phyloP scores from a whole-genome alignment of 768 basidiomycete genomes.

The Agaricus subrufescens region DNA sequence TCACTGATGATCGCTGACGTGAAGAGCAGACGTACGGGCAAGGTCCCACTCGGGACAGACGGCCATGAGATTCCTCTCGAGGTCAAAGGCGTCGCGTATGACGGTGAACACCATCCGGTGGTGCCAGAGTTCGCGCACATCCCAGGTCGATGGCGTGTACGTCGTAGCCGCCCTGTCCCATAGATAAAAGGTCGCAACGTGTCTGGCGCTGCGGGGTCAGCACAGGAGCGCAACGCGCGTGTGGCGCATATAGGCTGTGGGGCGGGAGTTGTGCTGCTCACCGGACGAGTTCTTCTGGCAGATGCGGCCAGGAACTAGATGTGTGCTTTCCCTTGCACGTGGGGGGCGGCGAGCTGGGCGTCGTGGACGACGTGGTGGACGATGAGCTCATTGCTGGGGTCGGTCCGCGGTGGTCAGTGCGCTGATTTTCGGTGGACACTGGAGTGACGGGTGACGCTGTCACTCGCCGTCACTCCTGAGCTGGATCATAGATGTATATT shows the following conservation, averaged over 20 bases:
- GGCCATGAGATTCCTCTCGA: conserved; percentile 57
- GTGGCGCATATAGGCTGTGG: conserved; percentile 20
- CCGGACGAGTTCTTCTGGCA: conserved; percentile 60
- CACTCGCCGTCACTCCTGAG: conserved; percentile 22
- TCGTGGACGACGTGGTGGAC: conserved; percentile 19
- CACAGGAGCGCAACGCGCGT: conserved; percentile 28
- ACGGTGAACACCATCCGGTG: conserved; percentile 56
- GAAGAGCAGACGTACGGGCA: conserved; percentile 44
- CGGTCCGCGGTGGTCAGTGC: conserved; percentile 36
- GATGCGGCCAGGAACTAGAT: conserved; percentile 54
- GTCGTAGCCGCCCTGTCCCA: conserved; percentile 36
- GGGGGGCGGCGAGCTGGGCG: conserved; percentile 4
- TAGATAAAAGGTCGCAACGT: conserved; percentile 57
- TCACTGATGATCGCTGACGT: not conserved
- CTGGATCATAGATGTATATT: conserved; percentile 21
- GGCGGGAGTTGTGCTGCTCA: conserved; percentile 21
- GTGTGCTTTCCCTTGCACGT: conserved; percentile 58
- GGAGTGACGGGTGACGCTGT: conserved; percentile 27
- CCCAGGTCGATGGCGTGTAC: conserved; percentile 46
- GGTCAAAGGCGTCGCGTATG: conserved; percentile 55
- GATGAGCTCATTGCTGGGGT: conserved; percentile 20
- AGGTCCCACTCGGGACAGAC: conserved; percentile 56
- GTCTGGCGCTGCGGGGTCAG: conserved; percentile 29
- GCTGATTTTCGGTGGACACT: conserved; percentile 28
- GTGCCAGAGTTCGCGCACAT: conserved; percentile 53